These are phyloP conservation scores for Boletus tomentosulus DNA, from an alignment of 768 basidiomycete species.

Conservation along the genomic window DNA sequence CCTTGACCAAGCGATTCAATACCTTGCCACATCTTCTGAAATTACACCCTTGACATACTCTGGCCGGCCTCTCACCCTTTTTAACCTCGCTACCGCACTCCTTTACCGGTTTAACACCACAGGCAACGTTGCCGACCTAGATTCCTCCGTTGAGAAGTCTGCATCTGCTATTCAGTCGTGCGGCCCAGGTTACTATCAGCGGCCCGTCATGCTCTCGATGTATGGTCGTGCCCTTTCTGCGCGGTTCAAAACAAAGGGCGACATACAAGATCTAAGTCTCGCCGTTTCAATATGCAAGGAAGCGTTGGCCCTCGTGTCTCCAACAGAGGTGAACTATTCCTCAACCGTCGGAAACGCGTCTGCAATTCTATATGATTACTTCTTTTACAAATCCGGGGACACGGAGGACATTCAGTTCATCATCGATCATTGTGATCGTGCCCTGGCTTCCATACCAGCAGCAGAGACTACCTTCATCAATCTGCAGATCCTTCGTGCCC, in stretches of 20 bases:
- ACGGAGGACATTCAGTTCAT: conserved; percentile 17
- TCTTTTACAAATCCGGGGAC: conserved; percentile 4
- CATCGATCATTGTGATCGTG: conserved; percentile 20
- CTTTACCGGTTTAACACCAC: conserved; percentile 6
- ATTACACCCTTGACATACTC: conserved; percentile 11
- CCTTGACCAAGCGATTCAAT: conserved; percentile 22
- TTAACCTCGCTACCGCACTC: conserved; percentile 8
- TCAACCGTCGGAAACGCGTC: conserved; percentile 1
- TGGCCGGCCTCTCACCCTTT: conserved; percentile 10
- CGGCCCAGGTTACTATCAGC: conserved; percentile 2
- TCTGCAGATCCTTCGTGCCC: conserved; percentile 13
- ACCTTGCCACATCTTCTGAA: conserved; percentile 12
- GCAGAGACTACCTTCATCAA: background rate
- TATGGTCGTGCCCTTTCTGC: conserved; percentile 12
- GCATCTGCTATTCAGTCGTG: conserved; percentile 13
- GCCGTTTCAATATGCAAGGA: conserved; percentile 16
- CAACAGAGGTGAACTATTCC: background rate
- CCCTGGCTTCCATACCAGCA: conserved; percentile 2
- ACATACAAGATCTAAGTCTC: conserved; percentile 12
- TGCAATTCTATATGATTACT: conserved; percentile 6
- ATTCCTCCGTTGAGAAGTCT: conserved; percentile 15
- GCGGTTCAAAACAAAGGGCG: conserved; percentile 14
- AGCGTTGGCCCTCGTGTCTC: conserved; percentile 8
- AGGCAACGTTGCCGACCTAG: conserved; percentile 11
- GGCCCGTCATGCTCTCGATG: conserved; percentile 4